A percentile compares a stretch with the other conserved stretches of the same genome.
phyloP scores from a whole-genome alignment of 257 asterid species.

The Przewalskia tangutica region DNA sequence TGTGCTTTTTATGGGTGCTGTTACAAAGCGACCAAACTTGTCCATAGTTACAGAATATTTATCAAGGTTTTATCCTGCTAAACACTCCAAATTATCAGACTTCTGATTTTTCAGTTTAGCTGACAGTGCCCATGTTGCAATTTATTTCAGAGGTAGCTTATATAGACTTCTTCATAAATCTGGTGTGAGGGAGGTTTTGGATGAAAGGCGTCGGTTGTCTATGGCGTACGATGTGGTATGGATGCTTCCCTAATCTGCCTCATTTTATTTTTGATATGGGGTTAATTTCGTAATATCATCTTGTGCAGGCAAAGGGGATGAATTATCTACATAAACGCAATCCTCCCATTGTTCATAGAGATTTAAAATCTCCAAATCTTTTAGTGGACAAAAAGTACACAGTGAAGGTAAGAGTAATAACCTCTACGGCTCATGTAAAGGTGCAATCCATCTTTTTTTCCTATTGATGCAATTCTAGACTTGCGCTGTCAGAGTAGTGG shows the following conservation, averaged over 20 bases:
- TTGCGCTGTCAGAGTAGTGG: neutral
- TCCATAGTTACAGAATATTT: constrained; percentile 91
- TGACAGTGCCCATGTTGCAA: neutral
- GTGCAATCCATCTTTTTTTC: neutral
- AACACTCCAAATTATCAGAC: neutral
- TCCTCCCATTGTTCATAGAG: constrained; percentile 94
- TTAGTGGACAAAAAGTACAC: constrained; percentile 89
- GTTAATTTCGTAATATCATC: neutral
- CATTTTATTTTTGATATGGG: constrained; percentile 7
- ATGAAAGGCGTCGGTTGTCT: constrained; percentile 78
- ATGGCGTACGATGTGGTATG: constrained; percentile 96
- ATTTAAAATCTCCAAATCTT: constrained; percentile 92
- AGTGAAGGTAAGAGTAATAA: constrained; percentile 59
- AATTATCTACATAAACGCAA: constrained; percentile 84
- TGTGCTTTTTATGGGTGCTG: constrained; percentile 99
- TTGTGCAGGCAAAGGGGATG: constrained; percentile 88
- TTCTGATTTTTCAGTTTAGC: neutral
- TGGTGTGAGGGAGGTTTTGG: constrained; percentile 72
- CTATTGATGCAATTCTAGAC: neutral
- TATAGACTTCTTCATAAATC: constrained; percentile 80
- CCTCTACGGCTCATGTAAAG: neutral
- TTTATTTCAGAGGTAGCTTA: constrained; percentile 69
- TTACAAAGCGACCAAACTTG: constrained; percentile 79
- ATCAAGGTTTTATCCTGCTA: constrained; percentile 44
- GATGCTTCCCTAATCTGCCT: neutral